These are phyloP conservation scores for Laburnicola sp. DNA, from an alignment of 2,329 filamentous ascomycete genomes.

Conservation along the genomic window DNA sequence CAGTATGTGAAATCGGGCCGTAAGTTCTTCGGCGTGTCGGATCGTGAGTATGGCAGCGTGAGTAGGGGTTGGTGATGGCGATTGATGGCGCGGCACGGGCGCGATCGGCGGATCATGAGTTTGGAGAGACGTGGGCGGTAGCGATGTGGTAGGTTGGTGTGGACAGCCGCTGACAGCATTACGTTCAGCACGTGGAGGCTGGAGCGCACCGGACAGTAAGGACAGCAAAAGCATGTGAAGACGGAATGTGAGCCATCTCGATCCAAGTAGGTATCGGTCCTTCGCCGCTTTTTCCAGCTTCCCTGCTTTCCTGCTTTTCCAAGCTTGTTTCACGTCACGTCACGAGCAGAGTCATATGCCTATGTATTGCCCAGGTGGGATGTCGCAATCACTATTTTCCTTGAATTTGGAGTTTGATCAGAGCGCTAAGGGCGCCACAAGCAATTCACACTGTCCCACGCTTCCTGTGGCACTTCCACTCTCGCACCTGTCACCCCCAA, in stretches of 20 bases:
- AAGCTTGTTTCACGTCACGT: neutral
- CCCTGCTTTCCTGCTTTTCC: too few species aligned
- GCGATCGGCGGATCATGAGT: neutral
- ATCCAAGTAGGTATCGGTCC: too few species aligned
- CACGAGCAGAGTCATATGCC: neutral
- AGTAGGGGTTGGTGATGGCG: too few species aligned
- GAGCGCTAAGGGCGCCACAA: neutral
- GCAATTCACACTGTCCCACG: neutral
- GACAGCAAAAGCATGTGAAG: too few species aligned
- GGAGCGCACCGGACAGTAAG: neutral
- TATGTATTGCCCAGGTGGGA: neutral
- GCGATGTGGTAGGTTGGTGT: neutral
- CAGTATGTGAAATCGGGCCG: too few species aligned
- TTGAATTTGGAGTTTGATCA: too few species aligned
- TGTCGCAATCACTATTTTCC: too few species aligned
- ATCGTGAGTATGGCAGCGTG: too few species aligned
- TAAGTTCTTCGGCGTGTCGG: too few species aligned
- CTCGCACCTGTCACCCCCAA: neutral
- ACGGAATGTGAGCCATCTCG: too few species aligned
- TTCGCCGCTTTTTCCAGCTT: too few species aligned
- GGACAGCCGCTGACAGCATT: neutral
- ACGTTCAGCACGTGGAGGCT: neutral
- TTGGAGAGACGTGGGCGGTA: neutral
- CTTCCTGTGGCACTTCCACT: neutral
- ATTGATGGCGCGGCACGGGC: neutral